Evolutionary conservation across 805 yeast species (phyloP), one percentile per base, ranked within the genome.

Genomic region (Teunomyces panamensis): DNA sequence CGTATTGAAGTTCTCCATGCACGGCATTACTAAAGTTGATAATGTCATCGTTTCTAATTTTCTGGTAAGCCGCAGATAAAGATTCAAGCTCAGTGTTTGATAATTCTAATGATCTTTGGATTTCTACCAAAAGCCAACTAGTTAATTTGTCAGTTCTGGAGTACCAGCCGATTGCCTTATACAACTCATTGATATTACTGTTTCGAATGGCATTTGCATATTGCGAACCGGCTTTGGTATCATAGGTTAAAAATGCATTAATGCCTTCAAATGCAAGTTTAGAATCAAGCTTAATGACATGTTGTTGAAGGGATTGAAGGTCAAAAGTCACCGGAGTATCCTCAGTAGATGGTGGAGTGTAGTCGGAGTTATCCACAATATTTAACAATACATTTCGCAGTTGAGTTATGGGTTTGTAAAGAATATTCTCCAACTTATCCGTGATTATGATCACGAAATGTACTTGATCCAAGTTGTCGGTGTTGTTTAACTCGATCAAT

Each of bases 361-460:
- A 71, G 41, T 70, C 74, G 3, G 52, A 42, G 50, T 71, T 73
- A 50, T 73, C 78, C 17, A 73, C 59, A 1, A 73, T 54, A 1
- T 68, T 68, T n/a, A 71, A 48, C 11, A 68, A 46, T 16, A 68
- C 57, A 34, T 65, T 62, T 39, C 59, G 56, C 26, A 11, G 44
- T 39, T 14, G 29, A 6, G 39, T 4, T 9, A 10, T 4, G 16
- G 41, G 41, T 3, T 10, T 42, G 30, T 49, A 53, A 32, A 51
- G 44, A 24, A 49, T 45, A 5, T 49, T 42, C 5, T 59, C 51
- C 14, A 62, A 46, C 16, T 59, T 57, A 10, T 53, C 45, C 9
- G 64, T 54, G n/a, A 65, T 62, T 47, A 50, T 47, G 9, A 65
- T 47, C 33, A 51, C 55, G 45, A 57, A 58, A 41, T 63, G 64